Base-by-base conservation (phyloP, 1,284 basidiomycete genomes). In the Tylopilus sp. region DNA sequence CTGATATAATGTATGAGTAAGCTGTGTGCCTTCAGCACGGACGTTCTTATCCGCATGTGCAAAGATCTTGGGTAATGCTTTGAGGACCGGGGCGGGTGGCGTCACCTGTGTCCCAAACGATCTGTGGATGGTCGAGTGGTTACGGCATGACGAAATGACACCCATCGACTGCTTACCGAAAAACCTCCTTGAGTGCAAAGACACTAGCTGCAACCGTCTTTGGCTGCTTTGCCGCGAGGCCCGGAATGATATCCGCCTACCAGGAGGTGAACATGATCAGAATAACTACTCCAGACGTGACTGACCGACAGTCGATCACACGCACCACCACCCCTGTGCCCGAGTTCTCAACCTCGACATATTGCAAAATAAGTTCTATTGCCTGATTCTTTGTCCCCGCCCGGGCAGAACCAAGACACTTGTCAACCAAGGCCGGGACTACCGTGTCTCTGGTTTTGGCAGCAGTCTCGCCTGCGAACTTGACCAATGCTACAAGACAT, bases 41-140 rank as follows among this genome's bases (percentile, higher is more conserved):
- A 99, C 97, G 32, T 85, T 90, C 76, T 99, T 99, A 75, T 99
- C 97, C 14, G 86, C 87, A 66, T 99, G 97, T 4, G 84, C 87
- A 61, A 99, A 99, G 54, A 98, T 92, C 74, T 94, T 97, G 17
- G 94, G 90, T 15, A 99, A 73, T 5, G 82, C 74, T 70, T 97
- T 96, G 50, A 99, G 79, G 20, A 98, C 77, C 6, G 87, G 85
- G 48, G 89, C 81, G 31, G 90, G 86, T 25, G 90, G 86, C 29
- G 89, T 79, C 5, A 84, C 81, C 67, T 90, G 85, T 9, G 85
- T 82, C 44, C 97, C 97, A 70, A 96, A 98, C 42, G 80, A 69
- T 48, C 94, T 96, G 64, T 11, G 17, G 22, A 29, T 33, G 31
- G 43, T 31, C 44, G 44, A 53, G 22, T 26, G 44, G 39, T 47